Evolutionary conservation across 83 land plant genomes (phyloP), one percentile per base, ranked within the genome.

Genomic region (Picea abies): DNA sequence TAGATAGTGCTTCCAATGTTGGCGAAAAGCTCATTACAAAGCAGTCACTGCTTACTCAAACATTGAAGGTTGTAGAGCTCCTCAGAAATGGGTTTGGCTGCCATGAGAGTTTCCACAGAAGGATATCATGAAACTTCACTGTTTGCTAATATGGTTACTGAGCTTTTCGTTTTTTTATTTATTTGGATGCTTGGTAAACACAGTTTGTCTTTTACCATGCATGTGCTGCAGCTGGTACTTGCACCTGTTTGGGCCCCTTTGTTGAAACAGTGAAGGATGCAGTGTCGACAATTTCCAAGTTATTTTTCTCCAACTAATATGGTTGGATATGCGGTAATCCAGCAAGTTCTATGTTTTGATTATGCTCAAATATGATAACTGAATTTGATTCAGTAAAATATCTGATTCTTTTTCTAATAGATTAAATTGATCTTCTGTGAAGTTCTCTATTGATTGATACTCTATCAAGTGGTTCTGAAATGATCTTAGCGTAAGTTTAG

Each of bases 341-440:
- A 25, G 76, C 49, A 73, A 73, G 58, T 73, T 72, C 41, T 72
- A 72, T 73, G 44, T 73, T 73, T 44, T 73, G 77, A 73, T 20
- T 41, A 73, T 35, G 37, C 35, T 35, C 35, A 35, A 35, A 35
- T 35, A 35, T 35, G 35, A 35, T 35, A 35, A 35, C 35, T 35
- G 35, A 35, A 35, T 35, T 35, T 35, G 35, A 35, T 35, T 35
- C 35, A 35, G 35, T 35, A 35, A 35, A 35, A 35, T 35, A 35
- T 35, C 35, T 35, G 35, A 35, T 35, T 35, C 35, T 35, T 35
- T 35, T 35, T 35, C 35, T 35, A 35, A 35, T 35, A 35, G 35
- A 35, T 35, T 35, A 35, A 35, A 35, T 35, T 35, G 35, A 35
- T 35, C 35, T 35, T 35, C 35, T 35, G 35, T 35, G 35, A 35